Evolutionary conservation across 495 filamentous ascomycete genomes (phyloP), one percentile per base, ranked within the genome.

Genomic region (Tirmania nivea): DNA sequence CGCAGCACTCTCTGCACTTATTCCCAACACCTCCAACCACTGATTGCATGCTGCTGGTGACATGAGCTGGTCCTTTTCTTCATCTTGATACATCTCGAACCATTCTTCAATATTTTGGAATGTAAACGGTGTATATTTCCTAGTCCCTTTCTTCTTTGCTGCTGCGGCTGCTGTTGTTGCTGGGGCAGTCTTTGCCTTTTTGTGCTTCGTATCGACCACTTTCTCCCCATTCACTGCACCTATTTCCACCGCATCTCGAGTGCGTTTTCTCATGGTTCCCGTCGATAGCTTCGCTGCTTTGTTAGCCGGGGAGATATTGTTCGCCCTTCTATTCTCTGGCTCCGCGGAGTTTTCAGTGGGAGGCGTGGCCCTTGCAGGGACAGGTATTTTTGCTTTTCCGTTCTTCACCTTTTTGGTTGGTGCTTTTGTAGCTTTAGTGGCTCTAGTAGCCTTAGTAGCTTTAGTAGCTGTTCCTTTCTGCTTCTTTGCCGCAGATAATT

Each of bases 11-110:
- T 64, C 61, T 0, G 54, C 19, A 16, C 53, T 54, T 14, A 64
- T 53, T 39, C 51, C 31, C 12, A 64, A 54, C 10, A 60, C 54
- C 21, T 61, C 47, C 34, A 64, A 35, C 61, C 61, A 63, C n/a
- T 49, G 54, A 21, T 56, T 62, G 17, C 54, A 59, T 11, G 20
- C 12, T 12, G n/a, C 48, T 19, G 48, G n/a, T 12, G 48, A 19
- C n/a, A 50, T 19, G 5, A 21, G n/a, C 7, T 50, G n/a, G 16
- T 25, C 25, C n/a, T 50, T 25, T 54, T 54, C 25, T 12, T 21
- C 35, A 48, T 48, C 51, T 56, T 34, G 8, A 34, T 39, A 56
- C n/a, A 37, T 39, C 25, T 7, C 1, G 34, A 54, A 54, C 35
- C 56, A 39, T 56, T 31, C 11, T 50, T 60, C 16, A 60, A 14